Evolutionary conservation across 164 flowering plant genomes (phyloP).

Genomic region (Magnolia sinica): DNA sequence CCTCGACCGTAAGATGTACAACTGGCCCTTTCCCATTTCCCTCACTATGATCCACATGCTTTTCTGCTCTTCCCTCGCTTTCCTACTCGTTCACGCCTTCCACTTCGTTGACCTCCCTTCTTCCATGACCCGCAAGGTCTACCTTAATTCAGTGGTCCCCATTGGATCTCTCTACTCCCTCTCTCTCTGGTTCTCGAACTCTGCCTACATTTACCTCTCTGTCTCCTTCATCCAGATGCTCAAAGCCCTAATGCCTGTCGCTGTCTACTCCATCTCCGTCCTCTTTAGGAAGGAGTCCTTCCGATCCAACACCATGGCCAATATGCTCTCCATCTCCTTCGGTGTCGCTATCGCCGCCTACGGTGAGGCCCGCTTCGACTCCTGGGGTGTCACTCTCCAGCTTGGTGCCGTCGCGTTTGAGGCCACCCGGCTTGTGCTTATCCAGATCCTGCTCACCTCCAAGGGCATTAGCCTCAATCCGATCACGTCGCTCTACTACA

Average conservation of each 20-base stretch:
- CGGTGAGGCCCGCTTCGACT: conserved; percentile 43
- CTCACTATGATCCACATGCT: conserved; percentile 50
- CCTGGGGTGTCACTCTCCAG: conserved; percentile 37
- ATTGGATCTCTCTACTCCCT: conserved; percentile 44
- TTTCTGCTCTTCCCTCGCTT: conserved; percentile 41
- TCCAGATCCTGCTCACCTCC: conserved; percentile 42
- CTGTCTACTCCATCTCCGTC: conserved; percentile 42
- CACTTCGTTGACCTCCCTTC: conserved; percentile 34
- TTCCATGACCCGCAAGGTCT: conserved; percentile 36
- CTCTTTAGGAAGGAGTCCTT: conserved; percentile 29
- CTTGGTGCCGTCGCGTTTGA: conserved; percentile 42
- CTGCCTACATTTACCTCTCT: conserved; percentile 47
- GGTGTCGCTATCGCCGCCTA: conserved; percentile 53
- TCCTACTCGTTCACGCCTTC: conserved; percentile 34
- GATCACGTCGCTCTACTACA: conserved; percentile 41
- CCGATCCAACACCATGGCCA: conserved; percentile 26
- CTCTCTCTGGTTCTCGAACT: conserved; percentile 43
- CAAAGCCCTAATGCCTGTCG: conserved; percentile 52
- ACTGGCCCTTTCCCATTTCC: conserved; percentile 46
- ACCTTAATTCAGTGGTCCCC: conserved; percentile 39
- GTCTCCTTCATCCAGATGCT: conserved; percentile 54
- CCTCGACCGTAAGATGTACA: conserved; percentile 46
- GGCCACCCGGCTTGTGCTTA: conserved; percentile 42
- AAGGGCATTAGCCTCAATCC: conserved; percentile 40
- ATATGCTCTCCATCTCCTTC: conserved; percentile 42